Evolutionary conservation across 2,329 filamentous ascomycete genomes (phyloP).

Genomic region (Curvularia spicifera): DNA sequence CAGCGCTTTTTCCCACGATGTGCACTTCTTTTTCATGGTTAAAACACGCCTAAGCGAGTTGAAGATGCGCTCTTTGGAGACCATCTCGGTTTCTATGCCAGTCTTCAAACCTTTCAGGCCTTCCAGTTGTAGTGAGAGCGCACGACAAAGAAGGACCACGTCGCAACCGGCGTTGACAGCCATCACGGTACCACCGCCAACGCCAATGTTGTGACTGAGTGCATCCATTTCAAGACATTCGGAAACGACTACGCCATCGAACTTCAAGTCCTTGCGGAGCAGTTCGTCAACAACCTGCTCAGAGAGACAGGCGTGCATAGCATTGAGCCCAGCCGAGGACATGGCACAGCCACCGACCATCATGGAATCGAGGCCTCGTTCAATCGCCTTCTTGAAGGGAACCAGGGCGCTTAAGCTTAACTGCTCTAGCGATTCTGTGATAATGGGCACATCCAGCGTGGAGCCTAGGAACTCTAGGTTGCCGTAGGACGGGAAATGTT

Average conservation of each 20-base stretch:
- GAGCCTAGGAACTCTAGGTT: conserved; percentile 93
- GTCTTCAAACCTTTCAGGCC: conserved; percentile 89
- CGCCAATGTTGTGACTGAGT: conserved; percentile 92
- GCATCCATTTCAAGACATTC: conserved; percentile 98
- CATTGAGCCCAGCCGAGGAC: conserved; percentile 87
- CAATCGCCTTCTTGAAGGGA: conserved; percentile 88
- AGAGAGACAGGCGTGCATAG: conserved; percentile 92
- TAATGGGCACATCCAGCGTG: conserved; percentile 89
- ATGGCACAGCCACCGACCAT: conserved; percentile 96
- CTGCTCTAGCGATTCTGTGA: conserved; percentile 92
- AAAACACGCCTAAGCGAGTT: conserved; percentile 81
- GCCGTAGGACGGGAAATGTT: conserved; percentile 96
- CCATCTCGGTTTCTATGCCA: conserved; percentile 88
- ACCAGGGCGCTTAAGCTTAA: conserved; percentile 89
- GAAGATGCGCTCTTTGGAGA: conserved; percentile 78
- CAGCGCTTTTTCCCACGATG: conserved; percentile 89
- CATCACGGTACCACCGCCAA: conserved; percentile 96
- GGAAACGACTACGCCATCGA: conserved; percentile 90
- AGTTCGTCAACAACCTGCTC: conserved; percentile 92
- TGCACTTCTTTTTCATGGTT: conserved; percentile 81
- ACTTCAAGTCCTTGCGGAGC: conserved; percentile 84
- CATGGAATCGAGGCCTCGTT: conserved; percentile 87
- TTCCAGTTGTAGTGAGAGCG: conserved; percentile 87
- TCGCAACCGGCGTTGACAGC: conserved; percentile 96
- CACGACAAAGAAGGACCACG: conserved; percentile 84